Base-by-base conservation (phyloP, 768 basidiomycete genomes). In the Russula dissimulans region DNA sequence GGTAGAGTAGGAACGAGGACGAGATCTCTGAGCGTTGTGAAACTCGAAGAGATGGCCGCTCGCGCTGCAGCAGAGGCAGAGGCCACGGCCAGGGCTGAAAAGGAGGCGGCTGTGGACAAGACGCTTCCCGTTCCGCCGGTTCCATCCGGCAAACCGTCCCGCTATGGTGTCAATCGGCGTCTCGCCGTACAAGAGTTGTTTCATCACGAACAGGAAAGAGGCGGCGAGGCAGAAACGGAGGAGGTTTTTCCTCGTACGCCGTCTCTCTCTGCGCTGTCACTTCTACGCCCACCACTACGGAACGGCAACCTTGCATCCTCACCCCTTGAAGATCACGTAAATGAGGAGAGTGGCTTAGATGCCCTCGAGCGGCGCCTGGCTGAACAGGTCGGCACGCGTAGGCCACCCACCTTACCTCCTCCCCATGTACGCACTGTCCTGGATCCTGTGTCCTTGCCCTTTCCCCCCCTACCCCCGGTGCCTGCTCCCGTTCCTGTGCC, bases 21-120 rank as follows among this genome's bases (percentile, higher is more conserved):
- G 34, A 81, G 77, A 73, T 81, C 80, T 66, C 78, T 81, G 59
- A 71, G 82, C n/a, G 87, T 91, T 7, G 81, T 82, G 60, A 75
- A 78, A 61, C 75, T 91, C 54, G 90, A 91, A 72, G 77, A 79
- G 69, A 83, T 92, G 77, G 89, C 86, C 0, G 85, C 81, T 36
- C 83, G 80, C 0, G 62, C 55, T 14, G 38, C 44, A 4, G 54
- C 55, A 26, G 60, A 61, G 49, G 22, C 29, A 3, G 49, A 61
- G 39, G 43, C 55, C 38, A 63, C 77, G n/a, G 74, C 43, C 10
- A 39, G 26, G 29, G 57, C 43, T 18, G 50, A 52, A 11, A 59
- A 74, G 6, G 70, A 10, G 0, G 39, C 39, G 0, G 56, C 18
- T 14, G 61, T 70, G 12, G 79, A 84, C 64, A 88, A 85, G 75